Evolutionary conservation across 2,329 filamentous ascomycete species (phyloP).

Genomic region (Dactylellina drechsleri): DNA sequence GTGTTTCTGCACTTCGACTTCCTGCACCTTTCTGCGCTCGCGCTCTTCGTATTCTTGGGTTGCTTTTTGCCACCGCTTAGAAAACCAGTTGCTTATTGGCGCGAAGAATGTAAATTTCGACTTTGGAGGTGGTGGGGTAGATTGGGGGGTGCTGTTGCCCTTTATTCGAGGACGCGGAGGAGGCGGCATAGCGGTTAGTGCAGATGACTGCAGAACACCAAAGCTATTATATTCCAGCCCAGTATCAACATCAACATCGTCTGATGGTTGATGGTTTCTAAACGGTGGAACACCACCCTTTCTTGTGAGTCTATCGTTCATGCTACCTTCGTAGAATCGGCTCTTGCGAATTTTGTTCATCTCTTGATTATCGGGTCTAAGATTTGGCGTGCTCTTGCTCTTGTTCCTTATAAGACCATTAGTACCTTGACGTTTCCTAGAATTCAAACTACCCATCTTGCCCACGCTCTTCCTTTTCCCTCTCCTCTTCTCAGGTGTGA

Average conservation of each 20-base stretch:
- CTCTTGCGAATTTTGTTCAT: conserved; percentile 46
- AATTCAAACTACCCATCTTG: conserved; percentile 22
- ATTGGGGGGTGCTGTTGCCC: conserved; percentile 17
- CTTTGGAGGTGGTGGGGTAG: conserved; percentile 38
- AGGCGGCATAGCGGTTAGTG: conserved; percentile 18
- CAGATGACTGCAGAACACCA: conserved; percentile 29
- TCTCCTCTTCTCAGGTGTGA: conserved; percentile 53
- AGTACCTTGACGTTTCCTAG: conserved; percentile 58
- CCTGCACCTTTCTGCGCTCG: conserved; percentile 38
- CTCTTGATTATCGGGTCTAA: conserved; percentile 50
- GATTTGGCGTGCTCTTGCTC: conserved; percentile 58
- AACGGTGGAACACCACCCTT: conserved; percentile 50
- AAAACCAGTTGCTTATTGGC: conserved; percentile 51
- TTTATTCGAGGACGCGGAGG: conserved; percentile 28
- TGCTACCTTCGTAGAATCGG: conserved; percentile 79
- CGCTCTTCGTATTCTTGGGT: conserved; percentile 51
- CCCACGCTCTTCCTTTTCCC: conserved; percentile 28
- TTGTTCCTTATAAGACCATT: conserved; percentile 62
- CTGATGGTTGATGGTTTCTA: conserved; percentile 24
- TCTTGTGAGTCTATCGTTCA: conserved; percentile 77
- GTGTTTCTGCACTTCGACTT: conserved; percentile 35
- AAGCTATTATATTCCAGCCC: conserved; percentile 33
- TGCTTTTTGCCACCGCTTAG: conserved; percentile 50
- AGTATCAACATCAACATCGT: conserved; percentile 9
- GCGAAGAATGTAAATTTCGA: conserved; percentile 49